These are phyloP conservation scores for Lindgomyces ingoldianus DNA, from an alignment of 495 filamentous ascomycete species.

Conservation along the genomic window DNA sequence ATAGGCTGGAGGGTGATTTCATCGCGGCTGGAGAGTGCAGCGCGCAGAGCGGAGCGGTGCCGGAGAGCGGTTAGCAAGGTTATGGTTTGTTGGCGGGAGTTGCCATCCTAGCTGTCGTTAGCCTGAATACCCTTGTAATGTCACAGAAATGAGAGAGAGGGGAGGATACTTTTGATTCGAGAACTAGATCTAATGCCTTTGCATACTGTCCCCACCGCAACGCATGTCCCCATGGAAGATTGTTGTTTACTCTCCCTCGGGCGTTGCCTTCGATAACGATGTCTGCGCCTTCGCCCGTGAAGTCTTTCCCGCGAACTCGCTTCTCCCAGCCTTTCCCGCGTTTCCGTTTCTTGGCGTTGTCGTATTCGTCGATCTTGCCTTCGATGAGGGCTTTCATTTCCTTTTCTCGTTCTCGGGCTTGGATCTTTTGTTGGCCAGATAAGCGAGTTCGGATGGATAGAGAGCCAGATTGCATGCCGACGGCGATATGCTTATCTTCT, in stretches of 20 bases:
- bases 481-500: conserved; percentile 85
- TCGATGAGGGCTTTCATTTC: conserved; percentile 83
- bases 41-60: conserved; percentile 83
- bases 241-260: conserved; percentile 53
- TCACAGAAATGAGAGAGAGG: background rate
- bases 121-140: background rate
- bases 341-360: conserved; percentile 60
- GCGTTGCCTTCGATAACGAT: conserved; percentile 81
- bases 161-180: conserved; percentile 50
- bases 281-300: conserved; percentile 81
- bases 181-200: conserved; percentile 74
- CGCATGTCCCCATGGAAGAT: conserved; percentile 78
- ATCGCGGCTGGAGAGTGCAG: conserved; percentile 79
- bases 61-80: conserved; percentile 80
- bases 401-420: conserved; percentile 73
- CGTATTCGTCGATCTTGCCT: conserved; percentile 69
- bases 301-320: conserved; percentile 72
- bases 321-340: conserved; percentile 69
- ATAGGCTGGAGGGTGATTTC: conserved; percentile 79
- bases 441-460: conserved; percentile 84
- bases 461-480: conserved; percentile 90
- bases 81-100: conserved; percentile 48
- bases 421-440: conserved; percentile 76
- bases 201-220: conserved; percentile 77
- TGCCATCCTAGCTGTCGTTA: conserved; percentile 12